These are phyloP conservation scores for Fomitopsis palustris DNA, from an alignment of 1,284 basidiomycete genomes.

Conservation along the genomic window DNA sequence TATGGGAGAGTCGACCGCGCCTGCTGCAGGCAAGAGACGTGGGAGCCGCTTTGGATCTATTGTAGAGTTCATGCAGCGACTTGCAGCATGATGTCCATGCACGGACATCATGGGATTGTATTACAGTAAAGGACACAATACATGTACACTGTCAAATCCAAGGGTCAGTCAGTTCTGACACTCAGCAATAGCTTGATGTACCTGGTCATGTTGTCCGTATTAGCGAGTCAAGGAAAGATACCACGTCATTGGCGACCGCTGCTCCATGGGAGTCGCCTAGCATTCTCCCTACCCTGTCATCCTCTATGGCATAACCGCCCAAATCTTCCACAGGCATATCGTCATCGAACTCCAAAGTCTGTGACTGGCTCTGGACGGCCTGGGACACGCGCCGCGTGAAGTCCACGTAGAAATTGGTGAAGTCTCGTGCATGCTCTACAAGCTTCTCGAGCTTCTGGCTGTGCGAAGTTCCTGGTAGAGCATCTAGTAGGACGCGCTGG, in stretches of 20 bases:
- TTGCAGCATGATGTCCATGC: not conserved
- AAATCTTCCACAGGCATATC: slow-evolving; percentile 21
- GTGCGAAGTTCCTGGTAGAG: slow-evolving; percentile 35
- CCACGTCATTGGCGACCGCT: slow-evolving; percentile 43
- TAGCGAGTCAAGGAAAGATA: not conserved
- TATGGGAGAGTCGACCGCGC: slow-evolving; percentile 6
- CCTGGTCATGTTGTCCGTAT: not conserved
- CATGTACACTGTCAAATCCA: not conserved
- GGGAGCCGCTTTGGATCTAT: not conserved
- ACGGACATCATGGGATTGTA: not conserved
- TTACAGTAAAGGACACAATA: not conserved
- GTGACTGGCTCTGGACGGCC: slow-evolving; percentile 22
- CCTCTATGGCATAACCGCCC: slow-evolving; percentile 16
- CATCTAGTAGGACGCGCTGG: slow-evolving; percentile 39
- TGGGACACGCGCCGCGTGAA: slow-evolving; percentile 29
- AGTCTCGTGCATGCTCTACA: slow-evolving; percentile 51
- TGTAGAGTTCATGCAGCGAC: not conserved
- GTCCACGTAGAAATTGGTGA: slow-evolving; percentile 51
- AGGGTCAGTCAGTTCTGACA: not conserved
- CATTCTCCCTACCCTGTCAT: slow-evolving; percentile 11
- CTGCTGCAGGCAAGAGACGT: not conserved
- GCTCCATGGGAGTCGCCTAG: slow-evolving; percentile 36
- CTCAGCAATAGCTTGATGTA: not conserved
- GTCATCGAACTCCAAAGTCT: slow-evolving; percentile 5
- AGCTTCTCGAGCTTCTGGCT: slow-evolving; percentile 42